Evolutionary conservation across 2,329 filamentous ascomycete genomes (phyloP).

Genomic region (Stagonosporopsis chrysanthemi): DNA sequence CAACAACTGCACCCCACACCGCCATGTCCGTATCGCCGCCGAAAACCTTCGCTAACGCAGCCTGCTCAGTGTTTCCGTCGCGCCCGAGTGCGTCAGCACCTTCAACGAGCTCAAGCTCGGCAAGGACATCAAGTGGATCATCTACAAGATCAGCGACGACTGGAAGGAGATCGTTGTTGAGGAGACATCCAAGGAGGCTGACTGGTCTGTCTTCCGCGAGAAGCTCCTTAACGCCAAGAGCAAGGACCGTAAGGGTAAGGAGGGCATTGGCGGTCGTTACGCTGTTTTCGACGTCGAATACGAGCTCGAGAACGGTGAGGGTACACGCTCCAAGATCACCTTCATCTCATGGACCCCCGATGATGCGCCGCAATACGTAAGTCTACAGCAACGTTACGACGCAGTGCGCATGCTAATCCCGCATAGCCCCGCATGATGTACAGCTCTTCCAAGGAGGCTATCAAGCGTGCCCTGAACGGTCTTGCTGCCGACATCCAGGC

Average conservation of each 20-base stretch:
- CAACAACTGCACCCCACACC: constrained; percentile 13
- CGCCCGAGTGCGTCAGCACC: constrained; percentile 70
- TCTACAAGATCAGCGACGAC: constrained; percentile 87
- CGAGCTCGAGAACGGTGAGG: constrained; percentile 74
- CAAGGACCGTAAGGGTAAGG: constrained; percentile 70
- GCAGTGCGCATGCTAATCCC: constrained; percentile 19
- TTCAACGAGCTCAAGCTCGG: constrained; percentile 86
- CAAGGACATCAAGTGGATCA: constrained; percentile 81
- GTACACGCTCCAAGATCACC: constrained; percentile 66
- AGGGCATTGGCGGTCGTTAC: constrained; percentile 73
- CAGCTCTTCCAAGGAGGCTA: constrained; percentile 84
- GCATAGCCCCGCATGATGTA: constrained; percentile 85
- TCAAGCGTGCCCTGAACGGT: constrained; percentile 80
- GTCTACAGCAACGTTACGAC: constrained; percentile 29
- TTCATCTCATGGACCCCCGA: constrained; percentile 53
- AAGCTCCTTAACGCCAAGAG: constrained; percentile 76
- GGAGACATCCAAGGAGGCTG: constrained; percentile 69
- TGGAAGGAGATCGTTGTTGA: constrained; percentile 84
- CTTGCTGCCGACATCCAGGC: constrained; percentile 80
- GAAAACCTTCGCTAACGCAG: constrained; percentile 26
- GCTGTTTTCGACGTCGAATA: constrained; percentile 88
- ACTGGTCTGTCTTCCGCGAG: constrained; percentile 78
- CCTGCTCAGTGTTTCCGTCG: constrained; percentile 69
- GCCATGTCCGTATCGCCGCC: constrained; percentile 1
- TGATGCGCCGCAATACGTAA: constrained; percentile 79